These are phyloP conservation scores for Filobasidium floriforme DNA, from an alignment of 768 basidiomycete genomes.

Conservation along the genomic window DNA sequence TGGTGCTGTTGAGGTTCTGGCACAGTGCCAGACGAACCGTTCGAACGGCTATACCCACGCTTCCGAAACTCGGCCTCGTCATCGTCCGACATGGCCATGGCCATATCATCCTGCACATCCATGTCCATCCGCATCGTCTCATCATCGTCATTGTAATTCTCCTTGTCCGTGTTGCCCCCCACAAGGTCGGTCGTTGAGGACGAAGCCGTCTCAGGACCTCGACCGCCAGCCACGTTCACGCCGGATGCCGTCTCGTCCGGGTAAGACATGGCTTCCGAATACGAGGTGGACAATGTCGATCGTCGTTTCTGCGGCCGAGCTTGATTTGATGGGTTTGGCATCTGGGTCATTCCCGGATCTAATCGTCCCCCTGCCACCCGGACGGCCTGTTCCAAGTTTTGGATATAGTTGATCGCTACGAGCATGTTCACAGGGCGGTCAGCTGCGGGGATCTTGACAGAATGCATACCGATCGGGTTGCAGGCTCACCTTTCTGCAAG, in stretches of 20 bases:
- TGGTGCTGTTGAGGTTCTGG: background rate
- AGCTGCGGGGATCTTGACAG: background rate
- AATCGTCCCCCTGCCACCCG: conserved; percentile 15
- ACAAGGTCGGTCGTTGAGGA: background rate
- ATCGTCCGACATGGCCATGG: conserved; percentile 6
- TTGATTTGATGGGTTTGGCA: background rate
- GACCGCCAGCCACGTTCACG: background rate
- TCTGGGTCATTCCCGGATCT: conserved; percentile 3
- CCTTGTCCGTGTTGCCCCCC: background rate
- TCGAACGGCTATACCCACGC: background rate
- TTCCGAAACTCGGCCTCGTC: background rate
- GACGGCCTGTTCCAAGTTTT: conserved; percentile 25
- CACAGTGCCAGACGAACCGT: background rate
- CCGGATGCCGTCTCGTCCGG: background rate
- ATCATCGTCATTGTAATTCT: background rate
- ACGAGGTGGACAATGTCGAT: conserved; percentile 6
- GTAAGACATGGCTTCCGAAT: background rate
- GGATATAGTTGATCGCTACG: conserved; percentile 25
- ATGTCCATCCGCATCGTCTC: background rate
- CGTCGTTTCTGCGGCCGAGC: background rate
- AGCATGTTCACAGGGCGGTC: background rate
- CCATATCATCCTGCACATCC: conserved; percentile 5
- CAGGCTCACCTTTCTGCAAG: conserved; percentile 22
- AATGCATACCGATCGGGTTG: background rate
- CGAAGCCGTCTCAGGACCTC: background rate